Evolutionary conservation across 176 grass and related monocot species (phyloP).

Genomic region (Paspalum vaginatum): DNA sequence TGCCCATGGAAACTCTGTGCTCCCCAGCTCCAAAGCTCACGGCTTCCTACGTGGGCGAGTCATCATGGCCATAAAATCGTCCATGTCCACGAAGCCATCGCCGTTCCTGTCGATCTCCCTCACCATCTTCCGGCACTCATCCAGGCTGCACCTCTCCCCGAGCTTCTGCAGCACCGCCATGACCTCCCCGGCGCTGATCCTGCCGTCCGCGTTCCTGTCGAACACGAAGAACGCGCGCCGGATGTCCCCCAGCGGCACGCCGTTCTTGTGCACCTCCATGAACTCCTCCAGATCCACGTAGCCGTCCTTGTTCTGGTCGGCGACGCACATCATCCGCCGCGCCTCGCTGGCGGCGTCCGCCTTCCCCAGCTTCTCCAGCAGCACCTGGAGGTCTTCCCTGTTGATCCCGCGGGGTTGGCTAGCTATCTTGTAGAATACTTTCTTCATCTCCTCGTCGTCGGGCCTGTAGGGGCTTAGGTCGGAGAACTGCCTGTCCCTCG

Average conservation of each 20-base stretch:
- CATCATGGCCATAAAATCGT: conserved; percentile 91
- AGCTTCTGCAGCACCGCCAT: conserved; percentile 50
- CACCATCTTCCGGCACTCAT: conserved; percentile 64
- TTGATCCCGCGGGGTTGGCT: conserved; percentile 35
- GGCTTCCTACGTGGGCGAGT: conserved; percentile 58
- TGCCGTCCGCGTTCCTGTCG: conserved; percentile 56
- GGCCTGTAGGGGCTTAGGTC: conserved; percentile 59
- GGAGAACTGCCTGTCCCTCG: conserved; percentile 48
- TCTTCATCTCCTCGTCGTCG: conserved; percentile 61
- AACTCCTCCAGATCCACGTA: conserved; percentile 70
- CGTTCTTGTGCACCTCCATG: conserved; percentile 70
- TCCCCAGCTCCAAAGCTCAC: background rate
- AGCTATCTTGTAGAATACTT: conserved; percentile 61
- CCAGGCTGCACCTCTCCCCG: conserved; percentile 47
- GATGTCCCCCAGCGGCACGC: conserved; percentile 60
- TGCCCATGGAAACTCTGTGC: background rate
- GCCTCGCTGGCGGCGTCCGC: conserved; percentile 10
- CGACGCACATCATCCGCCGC: conserved; percentile 45
- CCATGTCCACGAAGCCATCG: conserved; percentile 69
- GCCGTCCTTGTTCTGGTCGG: conserved; percentile 59
- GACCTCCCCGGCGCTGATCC: conserved; percentile 69
- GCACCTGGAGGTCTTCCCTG: conserved; percentile 26
- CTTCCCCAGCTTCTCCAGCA: conserved; percentile 43
- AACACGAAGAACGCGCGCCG: conserved; percentile 68
- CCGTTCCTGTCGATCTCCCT: conserved; percentile 53